Percentiles rank a stretch among this genome's conserved stretches.
Evolutionary conservation across 805 yeast species (phyloP).

Genomic region (Sugiyamaella americana): DNA sequence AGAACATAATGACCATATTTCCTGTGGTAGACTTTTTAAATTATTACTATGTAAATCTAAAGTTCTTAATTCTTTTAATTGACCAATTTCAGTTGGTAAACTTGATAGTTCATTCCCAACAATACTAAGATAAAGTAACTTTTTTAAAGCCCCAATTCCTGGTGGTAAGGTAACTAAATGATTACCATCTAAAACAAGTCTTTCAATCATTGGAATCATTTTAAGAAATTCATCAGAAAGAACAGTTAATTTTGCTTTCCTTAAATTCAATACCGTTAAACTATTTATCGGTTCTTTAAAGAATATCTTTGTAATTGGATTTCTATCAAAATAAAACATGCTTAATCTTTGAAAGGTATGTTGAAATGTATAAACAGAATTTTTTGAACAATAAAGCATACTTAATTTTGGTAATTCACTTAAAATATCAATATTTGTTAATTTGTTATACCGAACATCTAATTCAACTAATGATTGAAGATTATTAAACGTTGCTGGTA

Average conservation of each 20-base stretch:
- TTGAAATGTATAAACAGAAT: constrained; percentile 64
- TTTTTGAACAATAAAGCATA: constrained; percentile 67
- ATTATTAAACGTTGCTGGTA: constrained; percentile 49
- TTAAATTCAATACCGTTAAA: constrained; percentile 66
- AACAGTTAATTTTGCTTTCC: constrained; percentile 75
- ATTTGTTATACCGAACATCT: constrained; percentile 65
- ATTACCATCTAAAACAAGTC: constrained; percentile 70
- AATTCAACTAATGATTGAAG: constrained; percentile 57
- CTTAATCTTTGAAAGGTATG: constrained; percentile 58
- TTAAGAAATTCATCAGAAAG: constrained; percentile 59
- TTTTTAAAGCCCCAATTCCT: constrained; percentile 53
- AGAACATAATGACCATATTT: constrained; percentile 56
- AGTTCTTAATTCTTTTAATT: constrained; percentile 50
- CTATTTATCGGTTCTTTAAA: constrained; percentile 49
- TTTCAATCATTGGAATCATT: constrained; percentile 61
- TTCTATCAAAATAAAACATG: constrained; percentile 67
- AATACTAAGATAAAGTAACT: constrained; percentile 60
- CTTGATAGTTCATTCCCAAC: constrained; percentile 68
- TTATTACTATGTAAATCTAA: constrained; percentile 84
- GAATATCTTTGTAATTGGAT: constrained; percentile 70
- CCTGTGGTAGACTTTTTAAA: constrained; percentile 59
- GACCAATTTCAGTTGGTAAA: constrained; percentile 61
- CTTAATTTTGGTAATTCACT: constrained; percentile 57
- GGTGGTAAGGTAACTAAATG: constrained; percentile 72
- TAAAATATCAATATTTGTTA: constrained; percentile 48